phyloP scores from a whole-genome alignment of 345 rosid species.

The Trapa bicornis region DNA sequence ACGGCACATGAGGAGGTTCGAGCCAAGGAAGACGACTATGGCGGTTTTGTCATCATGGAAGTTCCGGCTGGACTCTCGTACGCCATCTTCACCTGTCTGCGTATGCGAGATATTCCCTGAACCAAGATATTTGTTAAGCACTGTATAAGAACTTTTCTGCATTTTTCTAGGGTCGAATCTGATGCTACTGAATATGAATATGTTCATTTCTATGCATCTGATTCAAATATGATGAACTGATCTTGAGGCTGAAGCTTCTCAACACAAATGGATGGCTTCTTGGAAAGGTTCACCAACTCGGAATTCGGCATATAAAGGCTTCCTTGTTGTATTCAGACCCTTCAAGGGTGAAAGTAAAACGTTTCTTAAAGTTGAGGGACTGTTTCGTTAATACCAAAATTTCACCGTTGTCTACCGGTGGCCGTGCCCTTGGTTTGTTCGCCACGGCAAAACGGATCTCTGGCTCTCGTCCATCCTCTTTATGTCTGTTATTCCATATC shows the following conservation, averaged over 20 bases:
- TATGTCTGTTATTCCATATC: not conserved
- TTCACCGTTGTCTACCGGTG: not conserved
- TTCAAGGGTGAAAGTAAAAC: conserved; percentile 1
- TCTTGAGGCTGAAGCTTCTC: too few relatives aligned
- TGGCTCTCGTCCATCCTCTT: not conserved
- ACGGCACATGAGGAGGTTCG: conserved; percentile 49
- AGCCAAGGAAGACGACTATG: conserved; percentile 45
- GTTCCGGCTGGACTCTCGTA: conserved; percentile 56
- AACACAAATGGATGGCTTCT: too few relatives aligned
- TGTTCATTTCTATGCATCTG: too few relatives aligned
- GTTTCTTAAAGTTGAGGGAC: not conserved
- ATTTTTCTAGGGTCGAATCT: too few relatives aligned
- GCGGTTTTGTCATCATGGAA: conserved; percentile 73
- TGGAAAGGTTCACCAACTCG: too few relatives aligned
- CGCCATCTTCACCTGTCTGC: conserved; percentile 58
- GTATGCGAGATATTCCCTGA: conserved; percentile 64
- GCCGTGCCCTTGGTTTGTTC: not conserved
- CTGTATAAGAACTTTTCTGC: too few relatives aligned
- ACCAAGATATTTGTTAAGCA: too few relatives aligned
- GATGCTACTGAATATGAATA: too few relatives aligned
- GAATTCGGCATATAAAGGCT: too few relatives aligned
- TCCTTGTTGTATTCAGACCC: not conserved
- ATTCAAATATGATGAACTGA: too few relatives aligned
- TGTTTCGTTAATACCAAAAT: not conserved
- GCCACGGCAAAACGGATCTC: not conserved